Percentiles rank a stretch among this genome's conserved stretches.
Evolutionary conservation across 1,284 basidiomycete species (phyloP).

Genomic region (Ganoderma leucocontextum): DNA sequence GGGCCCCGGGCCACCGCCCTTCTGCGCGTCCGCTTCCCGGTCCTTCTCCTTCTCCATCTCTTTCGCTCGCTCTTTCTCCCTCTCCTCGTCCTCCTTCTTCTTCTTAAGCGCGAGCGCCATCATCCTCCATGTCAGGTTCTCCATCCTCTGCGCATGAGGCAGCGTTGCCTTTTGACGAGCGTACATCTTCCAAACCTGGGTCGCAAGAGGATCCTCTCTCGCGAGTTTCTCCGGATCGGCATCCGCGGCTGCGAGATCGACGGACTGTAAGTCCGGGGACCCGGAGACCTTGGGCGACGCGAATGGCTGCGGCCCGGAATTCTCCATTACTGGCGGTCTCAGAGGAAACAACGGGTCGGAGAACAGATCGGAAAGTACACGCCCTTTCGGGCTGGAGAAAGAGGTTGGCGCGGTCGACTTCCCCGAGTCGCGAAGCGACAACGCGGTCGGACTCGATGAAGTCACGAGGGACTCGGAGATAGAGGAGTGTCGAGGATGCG

Average conservation of each 20-base stretch:
- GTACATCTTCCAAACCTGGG: slow-evolving; percentile 98
- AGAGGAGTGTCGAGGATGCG: slow-evolving; percentile 39
- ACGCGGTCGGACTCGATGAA: slow-evolving; percentile 41
- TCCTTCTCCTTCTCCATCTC: slow-evolving; percentile 81
- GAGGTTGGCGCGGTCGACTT: slow-evolving; percentile 43
- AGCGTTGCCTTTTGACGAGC: slow-evolving; percentile 87
- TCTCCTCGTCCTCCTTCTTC: slow-evolving; percentile 77
- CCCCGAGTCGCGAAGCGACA: slow-evolving; percentile 36
- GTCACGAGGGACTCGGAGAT: slow-evolving; percentile 37
- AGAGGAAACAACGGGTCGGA: slow-evolving; percentile 68
- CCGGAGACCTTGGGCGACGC: slow-evolving; percentile 71
- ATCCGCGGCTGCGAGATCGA: slow-evolving; percentile 49
- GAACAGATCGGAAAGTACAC: slow-evolving; percentile 74
- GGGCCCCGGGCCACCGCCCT: slow-evolving; percentile 33
- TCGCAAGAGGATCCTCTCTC: slow-evolving; percentile 88
- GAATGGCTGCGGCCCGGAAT: slow-evolving; percentile 57
- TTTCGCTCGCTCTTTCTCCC: slow-evolving; percentile 30
- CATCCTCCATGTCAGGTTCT: slow-evolving; percentile 98
- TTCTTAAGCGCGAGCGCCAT: slow-evolving; percentile 95
- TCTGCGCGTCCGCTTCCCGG: slow-evolving; percentile 33
- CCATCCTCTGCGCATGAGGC: slow-evolving; percentile 95
- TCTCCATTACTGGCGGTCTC: slow-evolving; percentile 46
- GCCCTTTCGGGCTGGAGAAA: slow-evolving; percentile 45
- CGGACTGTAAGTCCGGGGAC: slow-evolving; percentile 67
- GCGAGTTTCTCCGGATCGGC: slow-evolving; percentile 71